Conservation (phyloP, 768 basidiomycete species). For the Xerocomus brunneocitrinus region DNA sequence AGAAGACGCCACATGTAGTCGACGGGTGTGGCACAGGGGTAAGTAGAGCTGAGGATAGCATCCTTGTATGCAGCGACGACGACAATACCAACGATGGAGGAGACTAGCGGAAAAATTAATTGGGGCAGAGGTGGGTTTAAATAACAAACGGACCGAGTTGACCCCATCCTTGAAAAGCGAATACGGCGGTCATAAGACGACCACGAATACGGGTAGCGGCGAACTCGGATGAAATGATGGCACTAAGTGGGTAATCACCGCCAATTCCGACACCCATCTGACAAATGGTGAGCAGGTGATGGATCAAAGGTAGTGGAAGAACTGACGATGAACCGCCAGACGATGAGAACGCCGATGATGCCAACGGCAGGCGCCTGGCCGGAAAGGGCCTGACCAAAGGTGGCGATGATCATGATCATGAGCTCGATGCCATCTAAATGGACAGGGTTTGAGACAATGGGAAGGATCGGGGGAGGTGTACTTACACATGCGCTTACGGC, state of each 20-base stretch:
- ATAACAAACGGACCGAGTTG: constrained; percentile 53
- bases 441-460: neutral
- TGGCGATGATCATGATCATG: constrained; percentile 76
- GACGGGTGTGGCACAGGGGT: constrained; percentile 42
- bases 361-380: constrained; percentile 61
- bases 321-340: constrained; percentile 75
- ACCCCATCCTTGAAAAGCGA: constrained; percentile 85
- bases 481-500: constrained; percentile 78
- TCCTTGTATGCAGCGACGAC: constrained; percentile 66
- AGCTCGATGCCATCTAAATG: constrained; percentile 47
- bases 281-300: neutral
- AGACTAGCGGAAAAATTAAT: constrained; percentile 35
- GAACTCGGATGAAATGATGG: constrained; percentile 88
- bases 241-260: constrained; percentile 82
- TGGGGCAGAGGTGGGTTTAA: neutral
- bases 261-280: constrained; percentile 82
- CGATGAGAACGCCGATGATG: constrained; percentile 72
- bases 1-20: constrained; percentile 84
- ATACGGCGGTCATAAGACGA: constrained; percentile 86
- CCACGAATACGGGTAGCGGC: constrained; percentile 73
- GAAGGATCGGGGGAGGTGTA: constrained; percentile 7
- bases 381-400: constrained; percentile 75
- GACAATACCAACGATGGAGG: constrained; percentile 63
- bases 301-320: neutral
- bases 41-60: constrained; percentile 42